phyloP scores from a whole-genome alignment of 257 asterid genomes.

The Jaltomata sinuosa region DNA sequence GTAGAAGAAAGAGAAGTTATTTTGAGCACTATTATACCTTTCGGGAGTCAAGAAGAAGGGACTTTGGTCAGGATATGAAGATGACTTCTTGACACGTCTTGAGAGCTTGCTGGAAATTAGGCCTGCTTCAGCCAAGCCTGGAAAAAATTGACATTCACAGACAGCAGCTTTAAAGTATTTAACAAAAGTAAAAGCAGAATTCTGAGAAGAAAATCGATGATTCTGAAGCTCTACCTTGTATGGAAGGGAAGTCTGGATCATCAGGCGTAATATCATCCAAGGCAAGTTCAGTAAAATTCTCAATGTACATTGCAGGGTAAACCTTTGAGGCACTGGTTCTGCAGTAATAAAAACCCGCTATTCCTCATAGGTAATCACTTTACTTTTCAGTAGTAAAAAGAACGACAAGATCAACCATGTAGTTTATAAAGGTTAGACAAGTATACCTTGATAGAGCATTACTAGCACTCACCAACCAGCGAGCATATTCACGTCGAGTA shows the following conservation, averaged over 20 bases:
- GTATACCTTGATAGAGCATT: conserved; percentile 72
- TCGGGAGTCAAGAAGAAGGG: conserved; percentile 71
- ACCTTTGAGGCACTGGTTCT: conserved; percentile 83
- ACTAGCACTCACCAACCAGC: conserved; percentile 90
- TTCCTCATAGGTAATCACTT: neutral
- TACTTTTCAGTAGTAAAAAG: neutral
- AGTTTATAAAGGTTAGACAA: neutral
- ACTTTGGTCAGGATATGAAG: conserved; percentile 46
- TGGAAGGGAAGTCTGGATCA: conserved; percentile 86
- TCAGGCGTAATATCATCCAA: conserved; percentile 84
- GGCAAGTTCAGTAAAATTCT: conserved; percentile 88
- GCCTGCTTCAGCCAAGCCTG: conserved; percentile 98
- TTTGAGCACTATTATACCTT: conserved; percentile 31
- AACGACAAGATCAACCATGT: neutral
- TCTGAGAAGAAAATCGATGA: conserved; percentile 5
- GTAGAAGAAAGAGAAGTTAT: neutral
- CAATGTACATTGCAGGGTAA: conserved; percentile 96
- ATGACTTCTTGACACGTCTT: conserved; percentile 63
- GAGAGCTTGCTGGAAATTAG: conserved; percentile 96
- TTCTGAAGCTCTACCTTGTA: conserved; percentile 59
- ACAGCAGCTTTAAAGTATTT: neutral
- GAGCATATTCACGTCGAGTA: conserved; percentile 92
- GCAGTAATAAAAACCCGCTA: neutral
- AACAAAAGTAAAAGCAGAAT: neutral
- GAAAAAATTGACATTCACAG: conserved; percentile 24